Evolutionary conservation across 2,329 filamentous ascomycete genomes (phyloP), one percentile per base, ranked within the genome.

Genomic region (Cephalotrichum gorgonifer): DNA sequence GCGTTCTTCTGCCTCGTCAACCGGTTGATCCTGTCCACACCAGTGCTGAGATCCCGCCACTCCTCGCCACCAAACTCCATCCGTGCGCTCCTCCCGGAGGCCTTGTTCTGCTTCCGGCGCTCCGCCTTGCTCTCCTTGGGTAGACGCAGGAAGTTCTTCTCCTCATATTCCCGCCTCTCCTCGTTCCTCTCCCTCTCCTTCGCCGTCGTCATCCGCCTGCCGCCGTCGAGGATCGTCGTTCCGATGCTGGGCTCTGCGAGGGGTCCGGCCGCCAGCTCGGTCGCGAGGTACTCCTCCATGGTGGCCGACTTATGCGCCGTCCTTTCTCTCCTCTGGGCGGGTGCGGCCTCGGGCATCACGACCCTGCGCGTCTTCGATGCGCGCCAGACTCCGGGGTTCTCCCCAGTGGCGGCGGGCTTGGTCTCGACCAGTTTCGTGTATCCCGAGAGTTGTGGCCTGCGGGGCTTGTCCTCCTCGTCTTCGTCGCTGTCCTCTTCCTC

Each of bases 91-190:
- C 70, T 64, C 26, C 49, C 52, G 11, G 49, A 27, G 26, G 47
- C 50, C 62, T 77, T 74, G 41, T 65, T 67, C 63, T 78, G 81
- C 70, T 86, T 84, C 44, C 80, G 76, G 51, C 73, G 70, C 5
- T 95, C 89, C 70, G 95, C 95, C 75, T 95, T 97, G 68, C 81
- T 86, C 64, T 86, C 79, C 58, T 82, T 84, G 12, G 91, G 89
- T 58, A 98, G 71, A 56, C 93, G 86, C 15, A 88, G 81, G 60
- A 96, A 91, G 69, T 98, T 95, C 56, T 74, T 78, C 69, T 98
- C 93, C 71, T 98, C 93, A 68, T 96, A 98, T 44, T 86, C 79
- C 51, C 78, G 78, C 49, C 86, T 75, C 68, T 95, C 90, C 2
- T 78, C 78, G 64, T 97, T 90, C 38, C 81, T 79, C 54, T 81